A percentile compares a stretch with the other conserved stretches of the same genome.
Evolutionary conservation across 129 eudicot genomes (phyloP).

Genomic region (Centrapalus pauciflorus): DNA sequence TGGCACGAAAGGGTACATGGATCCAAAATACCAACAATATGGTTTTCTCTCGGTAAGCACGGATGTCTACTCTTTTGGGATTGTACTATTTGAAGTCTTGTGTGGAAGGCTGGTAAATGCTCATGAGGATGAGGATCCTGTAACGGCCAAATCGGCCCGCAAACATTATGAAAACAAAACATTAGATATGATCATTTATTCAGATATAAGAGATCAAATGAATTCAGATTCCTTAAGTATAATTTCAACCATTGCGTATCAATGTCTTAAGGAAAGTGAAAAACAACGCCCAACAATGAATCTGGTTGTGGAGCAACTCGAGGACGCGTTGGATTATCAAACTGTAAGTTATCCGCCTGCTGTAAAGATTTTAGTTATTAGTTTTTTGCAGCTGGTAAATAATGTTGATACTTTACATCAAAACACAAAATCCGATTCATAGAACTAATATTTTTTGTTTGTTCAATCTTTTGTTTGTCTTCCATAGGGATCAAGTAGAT

Average conservation of each 20-base stretch:
- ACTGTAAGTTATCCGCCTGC: not conserved
- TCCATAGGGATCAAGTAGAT: not conserved
- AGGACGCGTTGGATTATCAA: slow-evolving; percentile 4
- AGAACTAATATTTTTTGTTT: not conserved
- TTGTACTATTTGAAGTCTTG: slow-evolving; percentile 17
- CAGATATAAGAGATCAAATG: not conserved
- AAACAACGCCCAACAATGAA: slow-evolving; percentile 13
- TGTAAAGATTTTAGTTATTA: not conserved
- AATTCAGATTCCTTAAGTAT: not conserved
- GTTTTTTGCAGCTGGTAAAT: not conserved
- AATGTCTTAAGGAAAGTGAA: not conserved
- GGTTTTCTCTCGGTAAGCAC: slow-evolving; percentile 5
- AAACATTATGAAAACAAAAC: not conserved
- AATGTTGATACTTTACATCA: not conserved
- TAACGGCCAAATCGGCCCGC: not conserved
- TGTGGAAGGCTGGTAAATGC: not conserved
- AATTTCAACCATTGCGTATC: slow-evolving; percentile 12
- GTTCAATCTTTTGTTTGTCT: too few relatives aligned
- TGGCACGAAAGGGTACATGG: slow-evolving; percentile 11
- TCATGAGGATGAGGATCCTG: not conserved
- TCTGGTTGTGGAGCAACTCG: not conserved
- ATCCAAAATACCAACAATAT: slow-evolving; percentile 3
- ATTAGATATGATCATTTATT: slow-evolving; percentile 3
- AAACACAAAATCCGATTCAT: not conserved
- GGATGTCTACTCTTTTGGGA: slow-evolving; percentile 14